Base-by-base conservation (phyloP, 768 basidiomycete species). In the Inosperma sp. region DNA sequence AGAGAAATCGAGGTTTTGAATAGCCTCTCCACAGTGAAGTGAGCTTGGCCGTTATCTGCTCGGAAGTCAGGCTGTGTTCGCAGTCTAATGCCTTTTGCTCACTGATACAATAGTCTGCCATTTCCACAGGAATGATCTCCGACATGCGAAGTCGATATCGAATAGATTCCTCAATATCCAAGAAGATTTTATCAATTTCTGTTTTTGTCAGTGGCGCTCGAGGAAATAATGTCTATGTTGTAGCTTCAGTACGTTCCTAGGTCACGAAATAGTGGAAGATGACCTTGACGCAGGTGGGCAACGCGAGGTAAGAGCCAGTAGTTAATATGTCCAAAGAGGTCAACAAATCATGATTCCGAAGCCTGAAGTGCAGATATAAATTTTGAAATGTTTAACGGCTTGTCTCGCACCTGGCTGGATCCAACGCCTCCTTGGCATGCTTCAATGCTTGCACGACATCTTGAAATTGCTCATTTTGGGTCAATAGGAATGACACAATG, bases 271-370 rank as follows among this genome's bases (percentile, higher is more conserved):
- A 58, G 49, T 50, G 31, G 22, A 29, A 12, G 17, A 47, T 57
- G 47, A 89, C 91, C 80, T 88, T 89, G 64, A 95, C 86, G 45
- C 72, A 75, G 2, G 82, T 77, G 14, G 95, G 93, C 13, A 98
- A 78, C 22, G 91, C 76, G 31, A 82, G 74, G 62, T 97, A 98
- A 13, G 88, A 84, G 0, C 93, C 94, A 10, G 83, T 84, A 2
- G 88, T 88, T 26, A 96, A 74, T 48, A 97, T 88, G 57, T 93
- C 88, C 30, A 97, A 70, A 19, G 94, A 94, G 1, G 93, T 95
- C 4, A 93, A 76, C 19, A 97, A 72, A 67, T 98, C 95, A 54
- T 94, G 92, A 68, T 97, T 97, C 50, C 94, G 84, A 16, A 93
- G 78, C 62, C 94, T 92, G 26, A 19, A 23, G 4, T 7, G 39